Evolutionary conservation across 2,329 filamentous ascomycete species (phyloP), one percentile per base, ranked within the genome.

Genomic region (Sporothrix inflata): DNA sequence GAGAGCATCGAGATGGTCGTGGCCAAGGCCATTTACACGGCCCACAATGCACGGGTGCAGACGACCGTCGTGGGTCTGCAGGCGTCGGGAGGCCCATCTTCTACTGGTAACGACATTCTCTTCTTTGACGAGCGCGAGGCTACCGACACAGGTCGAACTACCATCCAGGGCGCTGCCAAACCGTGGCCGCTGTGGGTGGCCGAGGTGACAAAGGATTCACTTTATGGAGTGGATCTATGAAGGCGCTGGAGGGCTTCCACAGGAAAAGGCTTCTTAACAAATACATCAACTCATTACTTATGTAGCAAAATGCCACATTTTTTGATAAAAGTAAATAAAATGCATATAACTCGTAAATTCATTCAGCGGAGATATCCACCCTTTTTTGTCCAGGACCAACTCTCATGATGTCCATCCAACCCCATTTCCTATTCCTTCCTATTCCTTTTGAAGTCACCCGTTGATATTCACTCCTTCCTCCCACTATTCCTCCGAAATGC

Each of bases 11-110:
- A 60, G 27, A 60, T 60, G 55, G 55, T 60, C 3, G 55, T 60
- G 55, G 55, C 55, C 55, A 60, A 60, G 55, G 55, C 55, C 24
- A 60, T 60, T 38, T 60, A 60, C 55, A 60, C 55, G 24, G 55
- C 55, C 4, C 55, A 60, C 9, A 60, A 60, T 38, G 55, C 55
- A 38, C 55, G 55, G 2, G 55, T 60, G 55, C 55, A 60, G 27
- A 34, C 24, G 55, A 24, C 24, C 9, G 55, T 14, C 49, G n/a
- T 24, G n/a, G 7, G 49, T 24, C 49, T 53, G 7, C 7, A 8
- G 14, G 49, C 49, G 12, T 19, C 49, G 16, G n/a, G 2, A 8
- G 49, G 49, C 49, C 7, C n/a, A 12, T n/a, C 49, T 19, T 12
- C 16, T 19, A 3, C n/a, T 19, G n/a, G 19, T 21, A 19, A 21